Conservation (phyloP, 2,329 filamentous ascomycete species). For the Cyanodermella asteris region DNA sequence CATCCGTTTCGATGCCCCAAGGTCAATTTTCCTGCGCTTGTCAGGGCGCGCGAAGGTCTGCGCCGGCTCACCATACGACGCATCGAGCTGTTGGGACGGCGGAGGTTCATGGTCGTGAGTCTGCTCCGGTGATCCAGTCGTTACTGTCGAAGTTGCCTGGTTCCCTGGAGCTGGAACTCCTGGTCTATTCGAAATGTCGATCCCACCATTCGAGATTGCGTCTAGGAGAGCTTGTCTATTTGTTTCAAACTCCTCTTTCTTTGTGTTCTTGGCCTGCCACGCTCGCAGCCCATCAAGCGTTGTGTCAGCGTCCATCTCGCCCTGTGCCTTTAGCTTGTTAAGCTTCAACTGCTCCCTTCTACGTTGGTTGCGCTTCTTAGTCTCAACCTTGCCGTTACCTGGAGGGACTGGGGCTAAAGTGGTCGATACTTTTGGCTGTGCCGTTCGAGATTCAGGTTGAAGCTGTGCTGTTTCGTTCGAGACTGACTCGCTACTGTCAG, state of each 20-base stretch:
- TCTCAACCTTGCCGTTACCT: conserved; percentile 26
- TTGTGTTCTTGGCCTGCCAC: conserved; percentile 11
- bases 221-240: conserved; percentile 29
- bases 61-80: no score
- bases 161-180: neutral
- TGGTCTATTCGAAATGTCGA: conserved; percentile 16
- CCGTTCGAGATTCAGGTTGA: neutral
- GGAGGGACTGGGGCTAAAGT: conserved; percentile 15
- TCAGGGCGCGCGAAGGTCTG: no score
- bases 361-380: conserved; percentile 33
- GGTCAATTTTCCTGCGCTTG: conserved; percentile 28
- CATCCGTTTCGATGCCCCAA: conserved; percentile 43
- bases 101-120: no score
- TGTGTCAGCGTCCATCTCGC: conserved; percentile 28
- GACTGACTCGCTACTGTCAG: conserved; percentile 6
- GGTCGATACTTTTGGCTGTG: neutral
- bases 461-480: conserved; percentile 1
- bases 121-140: no score
- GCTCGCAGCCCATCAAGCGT: conserved; percentile 25
- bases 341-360: conserved; percentile 28
- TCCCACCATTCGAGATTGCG: conserved; percentile 28
- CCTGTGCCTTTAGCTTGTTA: conserved; percentile 29
- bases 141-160: no score
- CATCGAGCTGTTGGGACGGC: no score
- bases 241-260: conserved; percentile 24